phyloP scores from a whole-genome alignment of 305 asterid species.

The Andrographis paniculata region DNA sequence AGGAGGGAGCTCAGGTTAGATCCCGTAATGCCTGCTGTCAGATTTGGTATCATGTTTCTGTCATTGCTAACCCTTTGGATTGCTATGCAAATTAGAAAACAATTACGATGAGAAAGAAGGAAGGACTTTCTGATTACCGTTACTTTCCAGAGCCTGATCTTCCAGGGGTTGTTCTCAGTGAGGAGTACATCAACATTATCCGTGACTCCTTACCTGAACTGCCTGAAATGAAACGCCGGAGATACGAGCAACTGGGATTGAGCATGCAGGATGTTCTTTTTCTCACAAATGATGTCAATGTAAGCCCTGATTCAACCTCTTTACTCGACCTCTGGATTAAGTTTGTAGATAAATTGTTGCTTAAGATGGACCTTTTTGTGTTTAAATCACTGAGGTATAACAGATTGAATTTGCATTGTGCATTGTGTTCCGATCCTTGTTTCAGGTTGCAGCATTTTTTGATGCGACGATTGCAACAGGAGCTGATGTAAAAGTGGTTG shows the following conservation, averaged over 20 bases:
- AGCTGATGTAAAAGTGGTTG: slow-evolving; percentile 72
- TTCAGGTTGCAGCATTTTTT: slow-evolving; percentile 82
- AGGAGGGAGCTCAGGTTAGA: slow-evolving; percentile 94
- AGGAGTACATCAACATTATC: slow-evolving; percentile 49
- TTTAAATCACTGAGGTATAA: not conserved
- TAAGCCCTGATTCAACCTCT: slow-evolving; percentile 27
- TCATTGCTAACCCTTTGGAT: slow-evolving; percentile 16
- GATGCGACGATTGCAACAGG: slow-evolving; percentile 68
- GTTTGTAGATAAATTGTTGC: no score
- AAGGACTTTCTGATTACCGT: slow-evolving; percentile 96
- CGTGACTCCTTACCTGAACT: slow-evolving; percentile 80
- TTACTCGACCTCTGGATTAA: not conserved
- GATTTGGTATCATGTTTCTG: not conserved
- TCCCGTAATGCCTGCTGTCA: slow-evolving; percentile 8
- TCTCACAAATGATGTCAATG: slow-evolving; percentile 72
- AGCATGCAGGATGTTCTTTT: slow-evolving; percentile 98
- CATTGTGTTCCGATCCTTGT: slow-evolving; percentile 10
- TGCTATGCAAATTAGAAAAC: slow-evolving; percentile 58
- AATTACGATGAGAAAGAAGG: slow-evolving; percentile 94
- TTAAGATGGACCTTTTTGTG: no score
- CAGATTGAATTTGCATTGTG: no score
- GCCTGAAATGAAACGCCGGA: slow-evolving; percentile 86
- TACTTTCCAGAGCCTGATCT: slow-evolving; percentile 99
- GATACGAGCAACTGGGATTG: slow-evolving; percentile 76
- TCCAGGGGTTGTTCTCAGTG: slow-evolving; percentile 69